Conservation (phyloP, 768 basidiomycete genomes). For the Fomitopsis pulvina region DNA sequence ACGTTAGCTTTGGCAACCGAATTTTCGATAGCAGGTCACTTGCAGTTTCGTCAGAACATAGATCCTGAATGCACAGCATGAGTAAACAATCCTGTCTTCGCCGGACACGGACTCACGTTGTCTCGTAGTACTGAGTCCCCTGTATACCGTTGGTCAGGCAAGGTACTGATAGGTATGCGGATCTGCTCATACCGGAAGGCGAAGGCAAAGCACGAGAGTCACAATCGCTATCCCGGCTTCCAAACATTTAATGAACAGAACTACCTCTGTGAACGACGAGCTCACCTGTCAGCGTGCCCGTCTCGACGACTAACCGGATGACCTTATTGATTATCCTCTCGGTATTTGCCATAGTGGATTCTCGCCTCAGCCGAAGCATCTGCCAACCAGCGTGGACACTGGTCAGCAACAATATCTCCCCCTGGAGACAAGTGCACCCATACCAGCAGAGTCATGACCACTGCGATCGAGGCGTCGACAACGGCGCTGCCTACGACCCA, state of each 20-base stretch:
- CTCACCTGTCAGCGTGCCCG: not conserved
- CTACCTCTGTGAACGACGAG: too few species aligned
- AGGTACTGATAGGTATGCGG: too few species aligned
- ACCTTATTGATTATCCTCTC: conserved; percentile 2
- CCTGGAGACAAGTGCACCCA: too few species aligned
- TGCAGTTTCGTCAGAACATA: not conserved
- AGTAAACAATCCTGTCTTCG: too few species aligned
- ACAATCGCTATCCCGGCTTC: not conserved
- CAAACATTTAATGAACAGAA: too few species aligned
- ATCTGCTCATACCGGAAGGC: not conserved
- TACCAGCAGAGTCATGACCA: not conserved
- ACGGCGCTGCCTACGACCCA: not conserved
- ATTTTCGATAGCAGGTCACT: too few species aligned
- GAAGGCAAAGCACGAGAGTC: not conserved
- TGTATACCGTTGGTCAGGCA: too few species aligned
- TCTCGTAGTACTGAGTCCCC: not conserved
- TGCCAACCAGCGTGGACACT: too few species aligned
- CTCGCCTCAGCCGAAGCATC: not conserved
- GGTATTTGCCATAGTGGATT: not conserved
- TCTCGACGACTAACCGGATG: conserved; percentile 5
- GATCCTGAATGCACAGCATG: not conserved
- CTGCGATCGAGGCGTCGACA: not conserved
- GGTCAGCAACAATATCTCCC: too few species aligned
- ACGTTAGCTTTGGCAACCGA: too few species aligned
- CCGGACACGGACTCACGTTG: not conserved